Conservation (phyloP, 2,329 filamentous ascomycete genomes). For the Metarhizium anisopliae region DNA sequence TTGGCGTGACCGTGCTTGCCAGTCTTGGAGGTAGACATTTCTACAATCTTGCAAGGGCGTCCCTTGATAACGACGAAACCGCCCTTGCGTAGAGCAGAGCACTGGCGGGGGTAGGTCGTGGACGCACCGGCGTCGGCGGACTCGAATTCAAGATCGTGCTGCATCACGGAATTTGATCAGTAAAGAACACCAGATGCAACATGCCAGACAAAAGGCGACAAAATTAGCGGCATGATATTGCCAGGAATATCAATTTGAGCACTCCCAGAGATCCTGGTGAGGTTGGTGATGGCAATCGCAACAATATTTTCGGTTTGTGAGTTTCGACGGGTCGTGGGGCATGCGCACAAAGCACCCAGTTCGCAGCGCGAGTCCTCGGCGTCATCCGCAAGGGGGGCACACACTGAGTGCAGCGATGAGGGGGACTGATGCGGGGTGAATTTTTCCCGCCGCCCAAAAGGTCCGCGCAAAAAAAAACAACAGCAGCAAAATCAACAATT, state of each 20-base stretch:
- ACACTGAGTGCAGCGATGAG: slow-evolving; percentile 11
- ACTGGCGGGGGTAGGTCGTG: slow-evolving; percentile 93
- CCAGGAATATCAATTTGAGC: not conserved
- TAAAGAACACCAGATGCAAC: not conserved
- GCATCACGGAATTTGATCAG: slow-evolving; percentile 11
- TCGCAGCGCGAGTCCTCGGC: not conserved
- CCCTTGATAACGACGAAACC: slow-evolving; percentile 97
- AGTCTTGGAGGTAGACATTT: slow-evolving; percentile 99
- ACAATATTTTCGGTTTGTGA: slow-evolving; percentile 9
- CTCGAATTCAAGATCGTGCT: slow-evolving; percentile 74
- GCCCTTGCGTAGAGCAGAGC: slow-evolving; percentile 99
- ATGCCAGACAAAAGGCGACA: not conserved
- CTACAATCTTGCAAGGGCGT: slow-evolving; percentile 99
- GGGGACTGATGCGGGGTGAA: slow-evolving; percentile 38
- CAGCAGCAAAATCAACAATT: slow-evolving; percentile 9
- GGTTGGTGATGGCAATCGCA: not conserved
- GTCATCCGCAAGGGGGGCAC: not conserved
- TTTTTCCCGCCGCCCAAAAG: slow-evolving; percentile 19
- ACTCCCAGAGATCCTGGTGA: not conserved
- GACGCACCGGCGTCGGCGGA: slow-evolving; percentile 95
- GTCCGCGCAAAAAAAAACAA: slow-evolving; percentile 16
- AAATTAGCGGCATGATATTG: not conserved
- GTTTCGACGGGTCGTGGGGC: slow-evolving; percentile 21
- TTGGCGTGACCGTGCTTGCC: slow-evolving; percentile 99
- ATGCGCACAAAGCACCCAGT: not conserved